Base-by-base conservation (phyloP, 192 early-diverging fungal genomes). In the Entomortierella chlamydospora region DNA sequence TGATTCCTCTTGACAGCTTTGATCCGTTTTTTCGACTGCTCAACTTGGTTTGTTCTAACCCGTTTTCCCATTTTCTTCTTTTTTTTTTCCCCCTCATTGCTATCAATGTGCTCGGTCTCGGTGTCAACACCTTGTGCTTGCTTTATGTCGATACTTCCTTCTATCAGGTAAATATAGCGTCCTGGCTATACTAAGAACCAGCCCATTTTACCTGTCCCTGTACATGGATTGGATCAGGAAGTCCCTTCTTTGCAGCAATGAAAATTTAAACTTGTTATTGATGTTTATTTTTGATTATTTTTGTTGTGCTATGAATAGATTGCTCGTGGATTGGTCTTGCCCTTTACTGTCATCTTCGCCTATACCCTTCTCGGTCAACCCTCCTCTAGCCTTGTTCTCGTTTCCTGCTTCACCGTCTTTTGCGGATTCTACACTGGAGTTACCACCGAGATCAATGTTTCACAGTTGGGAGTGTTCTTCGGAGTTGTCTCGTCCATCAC, bases 71-170 rank as follows among this genome's bases (percentile, higher is more conserved):
- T 28, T 18, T 57, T 58, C 11, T 39, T 43, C 39, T 0, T 30
- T 57, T 17, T 33, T 13, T 6, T 33, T 47, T 65, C 15, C 84
- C 86, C 13, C 45, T 90, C 34, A 83, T 86, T 39, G 23, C 69
- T 10, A 81, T 89, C 31, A 90, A 90, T 67, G 84, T 89, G 1
- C 57, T 89, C 4, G 89, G 89, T 22, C 70, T 90, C 8, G 85
- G 76, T 22, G 67, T 89, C 31, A 90, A 90, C 74, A 90, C 88
- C 30, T 47, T 83, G 45, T 89, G 88, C 67, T 45, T 90, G 33
- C 77, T 88, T 18, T 85, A 85, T 68, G 87, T 89, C 28, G 88
- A 90, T 54, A 87, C 88, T 3, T 82, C 77, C 23, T 88, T 90
- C 53, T 90, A 86, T 65, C 88, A 90, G 83, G 87, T 87, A 65